Percentiles rank a stretch among this genome's conserved stretches.
Evolutionary conservation across 75 land plant species (phyloP).

Genomic region (Larix kaempferi): DNA sequence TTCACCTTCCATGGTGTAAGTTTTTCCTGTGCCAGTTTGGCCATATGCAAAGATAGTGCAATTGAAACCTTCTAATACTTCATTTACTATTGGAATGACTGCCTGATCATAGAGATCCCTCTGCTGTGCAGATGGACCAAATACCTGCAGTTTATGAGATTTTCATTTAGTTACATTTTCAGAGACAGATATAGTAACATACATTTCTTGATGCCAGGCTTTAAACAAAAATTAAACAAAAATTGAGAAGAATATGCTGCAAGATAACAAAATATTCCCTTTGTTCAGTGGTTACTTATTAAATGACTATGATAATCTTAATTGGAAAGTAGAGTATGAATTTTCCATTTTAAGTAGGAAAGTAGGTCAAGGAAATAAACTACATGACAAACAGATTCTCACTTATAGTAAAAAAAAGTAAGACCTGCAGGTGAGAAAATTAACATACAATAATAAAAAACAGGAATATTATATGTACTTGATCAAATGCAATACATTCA

Average conservation of each 20-base stretch:
- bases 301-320: neutral
- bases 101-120: constrained; percentile 83
- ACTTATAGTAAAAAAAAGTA: no score
- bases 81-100: constrained; percentile 71
- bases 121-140: constrained; percentile 69
- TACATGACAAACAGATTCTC: no score
- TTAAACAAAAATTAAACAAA: neutral
- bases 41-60: constrained; percentile 91
- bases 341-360: no score
- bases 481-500: no score
- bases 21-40: constrained; percentile 86
- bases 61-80: constrained; percentile 81
- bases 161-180: neutral
- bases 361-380: no score
- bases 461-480: no score
- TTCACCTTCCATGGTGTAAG: constrained; percentile 89
- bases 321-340: neutral
- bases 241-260: neutral
- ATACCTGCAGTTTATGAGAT: constrained; percentile 41
- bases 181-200: neutral
- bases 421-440: no score
- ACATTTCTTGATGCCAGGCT: neutral
- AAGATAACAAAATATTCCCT: neutral
- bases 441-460: no score
- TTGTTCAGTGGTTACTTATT: neutral